These are phyloP conservation scores for Malania oleifera DNA, from an alignment of 164 flowering plant species.

Conservation along the genomic window DNA sequence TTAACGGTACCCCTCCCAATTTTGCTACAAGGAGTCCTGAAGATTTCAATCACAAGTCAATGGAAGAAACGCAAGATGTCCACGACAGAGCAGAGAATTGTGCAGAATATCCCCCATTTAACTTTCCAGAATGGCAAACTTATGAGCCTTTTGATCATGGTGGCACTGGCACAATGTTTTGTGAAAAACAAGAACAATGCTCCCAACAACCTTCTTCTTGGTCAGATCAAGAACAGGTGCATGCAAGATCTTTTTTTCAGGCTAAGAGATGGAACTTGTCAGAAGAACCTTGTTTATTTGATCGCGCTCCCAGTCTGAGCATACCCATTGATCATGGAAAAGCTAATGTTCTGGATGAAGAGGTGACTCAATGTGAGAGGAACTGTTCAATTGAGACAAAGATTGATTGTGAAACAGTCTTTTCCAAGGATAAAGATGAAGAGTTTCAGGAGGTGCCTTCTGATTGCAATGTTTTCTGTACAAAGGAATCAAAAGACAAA, in stretches of 20 bases:
- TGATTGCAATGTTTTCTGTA: neutral
- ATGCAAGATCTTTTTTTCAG: neutral
- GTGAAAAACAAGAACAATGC: neutral
- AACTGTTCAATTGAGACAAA: constrained; percentile 3
- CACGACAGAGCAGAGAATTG: neutral
- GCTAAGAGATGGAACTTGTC: constrained; percentile 4
- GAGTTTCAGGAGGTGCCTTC: constrained; percentile 6
- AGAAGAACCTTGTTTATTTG: constrained; percentile 14
- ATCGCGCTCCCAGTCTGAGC: neutral
- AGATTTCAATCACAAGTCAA: neutral
- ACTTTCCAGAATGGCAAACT: neutral
- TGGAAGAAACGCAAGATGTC: neutral
- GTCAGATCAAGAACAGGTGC: neutral
- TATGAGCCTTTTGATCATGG: neutral
- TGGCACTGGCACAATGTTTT: neutral
- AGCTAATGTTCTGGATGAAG: constrained; percentile 10
- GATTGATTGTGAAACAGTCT: constrained; percentile 1
- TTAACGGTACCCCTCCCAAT: neutral
- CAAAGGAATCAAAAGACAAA: constrained; percentile 7
- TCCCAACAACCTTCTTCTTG: constrained; percentile 3
- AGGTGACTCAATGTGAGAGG: neutral
- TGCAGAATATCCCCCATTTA: neutral
- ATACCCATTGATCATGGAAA: neutral
- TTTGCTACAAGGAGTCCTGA: neutral
- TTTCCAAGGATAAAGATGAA: constrained; percentile 8